phyloP scores from a whole-genome alignment of 306 rosid genomes.

The Crotalaria pallida region DNA sequence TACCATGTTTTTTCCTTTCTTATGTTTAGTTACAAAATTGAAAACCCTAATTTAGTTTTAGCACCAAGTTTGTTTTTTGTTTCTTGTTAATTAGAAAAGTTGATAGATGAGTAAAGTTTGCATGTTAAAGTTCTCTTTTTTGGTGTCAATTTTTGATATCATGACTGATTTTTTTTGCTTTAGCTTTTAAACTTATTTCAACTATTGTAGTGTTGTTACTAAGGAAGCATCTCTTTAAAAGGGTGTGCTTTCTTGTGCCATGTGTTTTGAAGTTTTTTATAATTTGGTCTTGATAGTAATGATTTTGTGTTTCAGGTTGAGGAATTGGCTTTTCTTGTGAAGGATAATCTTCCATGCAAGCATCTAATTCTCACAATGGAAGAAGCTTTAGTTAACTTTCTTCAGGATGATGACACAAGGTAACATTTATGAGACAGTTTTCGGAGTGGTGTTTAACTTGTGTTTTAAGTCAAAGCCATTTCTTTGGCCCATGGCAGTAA shows the following conservation, averaged over 20 bases:
- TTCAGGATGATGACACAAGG: slow-evolving; percentile 77
- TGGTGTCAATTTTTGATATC: slow-evolving; percentile 16
- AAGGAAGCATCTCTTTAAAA: neutral
- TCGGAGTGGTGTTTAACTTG: slow-evolving; percentile 12
- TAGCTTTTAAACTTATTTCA: neutral
- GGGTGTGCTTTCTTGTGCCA: neutral
- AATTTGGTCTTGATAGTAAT: neutral
- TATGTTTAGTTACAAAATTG: neutral
- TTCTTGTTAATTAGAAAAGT: neutral
- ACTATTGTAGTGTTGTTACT: too few relatives aligned
- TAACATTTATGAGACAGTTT: slow-evolving; percentile 31
- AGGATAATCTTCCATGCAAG: slow-evolving; percentile 94
- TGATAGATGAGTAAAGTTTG: neutral
- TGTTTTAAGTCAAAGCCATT: neutral
- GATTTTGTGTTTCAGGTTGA: slow-evolving; percentile 60
- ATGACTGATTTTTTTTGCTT: slow-evolving; percentile 7
- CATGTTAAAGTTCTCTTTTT: neutral
- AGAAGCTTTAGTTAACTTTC: slow-evolving; percentile 70
- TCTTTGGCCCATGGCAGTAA: neutral
- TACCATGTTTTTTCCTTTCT: neutral
- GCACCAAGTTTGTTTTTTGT: neutral
- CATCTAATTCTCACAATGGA: slow-evolving; percentile 95
- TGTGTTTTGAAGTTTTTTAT: slow-evolving; percentile 12
- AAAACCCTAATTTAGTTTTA: slow-evolving; percentile 17
- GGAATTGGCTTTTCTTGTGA: slow-evolving; percentile 91